phyloP scores from a whole-genome alignment of 192 early-diverging fungal genomes.

The Entophlyctis helioformis region DNA sequence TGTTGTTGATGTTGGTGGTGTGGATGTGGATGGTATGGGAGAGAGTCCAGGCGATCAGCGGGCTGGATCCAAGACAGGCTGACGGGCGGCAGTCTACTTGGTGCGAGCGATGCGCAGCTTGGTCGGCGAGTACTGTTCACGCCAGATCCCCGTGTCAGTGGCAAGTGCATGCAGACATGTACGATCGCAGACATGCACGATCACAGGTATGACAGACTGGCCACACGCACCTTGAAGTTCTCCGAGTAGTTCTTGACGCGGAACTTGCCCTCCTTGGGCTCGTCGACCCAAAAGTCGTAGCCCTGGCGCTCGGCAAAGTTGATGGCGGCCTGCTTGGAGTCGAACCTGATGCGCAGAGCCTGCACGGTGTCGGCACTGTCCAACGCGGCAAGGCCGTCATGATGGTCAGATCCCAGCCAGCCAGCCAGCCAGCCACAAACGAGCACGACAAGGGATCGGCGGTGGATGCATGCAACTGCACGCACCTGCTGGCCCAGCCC shows the following conservation, averaged over 20 bases:
- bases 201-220: not conserved
- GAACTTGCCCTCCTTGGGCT: constrained; percentile 71
- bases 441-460: too few relatives aligned
- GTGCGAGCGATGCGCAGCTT: too few relatives aligned
- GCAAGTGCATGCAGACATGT: not conserved
- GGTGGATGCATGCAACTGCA: too few relatives aligned
- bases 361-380: constrained; percentile 70
- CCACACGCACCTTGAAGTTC: constrained; percentile 63
- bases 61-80: too few relatives aligned
- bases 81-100: too few relatives aligned
- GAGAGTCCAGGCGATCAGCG: too few relatives aligned
- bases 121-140: not conserved
- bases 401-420: too few relatives aligned
- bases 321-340: constrained; percentile 75
- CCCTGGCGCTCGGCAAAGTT: constrained; percentile 94
- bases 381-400: constrained; percentile 1
- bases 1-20: too few relatives aligned
- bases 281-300: constrained; percentile 84
- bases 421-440: too few relatives aligned
- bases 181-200: not conserved
- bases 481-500: constrained; percentile 78
- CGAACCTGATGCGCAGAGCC: constrained; percentile 72
- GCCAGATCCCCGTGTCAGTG: not conserved
- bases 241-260: constrained; percentile 78
- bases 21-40: too few relatives aligned